phyloP scores from a whole-genome alignment of 2,329 filamentous ascomycete species.

The Elsinoe fawcettii region DNA sequence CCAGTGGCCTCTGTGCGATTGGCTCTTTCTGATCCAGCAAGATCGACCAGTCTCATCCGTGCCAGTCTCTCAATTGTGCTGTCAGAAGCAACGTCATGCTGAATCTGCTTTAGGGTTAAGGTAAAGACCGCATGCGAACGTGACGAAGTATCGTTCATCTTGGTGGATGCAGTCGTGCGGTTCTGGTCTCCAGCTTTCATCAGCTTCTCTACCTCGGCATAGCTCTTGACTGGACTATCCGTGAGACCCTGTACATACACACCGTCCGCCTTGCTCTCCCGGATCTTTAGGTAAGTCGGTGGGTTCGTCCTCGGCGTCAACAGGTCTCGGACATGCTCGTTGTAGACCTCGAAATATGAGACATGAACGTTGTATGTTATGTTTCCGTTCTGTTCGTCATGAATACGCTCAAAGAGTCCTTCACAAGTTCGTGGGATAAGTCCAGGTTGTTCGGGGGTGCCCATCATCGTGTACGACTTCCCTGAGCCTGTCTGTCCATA shows the following conservation, averaged over 20 bases:
- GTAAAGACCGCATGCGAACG: conserved; percentile 97
- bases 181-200: conserved; percentile 87
- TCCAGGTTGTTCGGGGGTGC: conserved; percentile 71
- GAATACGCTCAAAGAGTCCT: conserved; percentile 90
- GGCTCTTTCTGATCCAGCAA: conserved; percentile 89
- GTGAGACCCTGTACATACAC: conserved; percentile 96
- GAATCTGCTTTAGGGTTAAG: conserved; percentile 95
- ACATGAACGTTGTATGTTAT: conserved; percentile 96
- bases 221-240: conserved; percentile 81
- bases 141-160: conserved; percentile 98
- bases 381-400: conserved; percentile 74
- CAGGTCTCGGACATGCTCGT: conserved; percentile 94
- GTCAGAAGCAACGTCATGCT: conserved; percentile 94
- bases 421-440: conserved; percentile 93
- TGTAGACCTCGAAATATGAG: conserved; percentile 99
- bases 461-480: conserved; percentile 99
- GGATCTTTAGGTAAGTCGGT: conserved; percentile 91
- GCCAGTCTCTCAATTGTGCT: conserved; percentile 93
- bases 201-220: conserved; percentile 76
- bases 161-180: conserved; percentile 84
- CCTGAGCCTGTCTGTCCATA: conserved; percentile 97
- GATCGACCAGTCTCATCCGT: conserved; percentile 86
- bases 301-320: conserved; percentile 71
- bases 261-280: conserved; percentile 88
- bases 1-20: conserved; percentile 95